Evolutionary conservation across 2,329 filamentous ascomycete species (phyloP).

Genomic region (Aspergillus terreus): DNA sequence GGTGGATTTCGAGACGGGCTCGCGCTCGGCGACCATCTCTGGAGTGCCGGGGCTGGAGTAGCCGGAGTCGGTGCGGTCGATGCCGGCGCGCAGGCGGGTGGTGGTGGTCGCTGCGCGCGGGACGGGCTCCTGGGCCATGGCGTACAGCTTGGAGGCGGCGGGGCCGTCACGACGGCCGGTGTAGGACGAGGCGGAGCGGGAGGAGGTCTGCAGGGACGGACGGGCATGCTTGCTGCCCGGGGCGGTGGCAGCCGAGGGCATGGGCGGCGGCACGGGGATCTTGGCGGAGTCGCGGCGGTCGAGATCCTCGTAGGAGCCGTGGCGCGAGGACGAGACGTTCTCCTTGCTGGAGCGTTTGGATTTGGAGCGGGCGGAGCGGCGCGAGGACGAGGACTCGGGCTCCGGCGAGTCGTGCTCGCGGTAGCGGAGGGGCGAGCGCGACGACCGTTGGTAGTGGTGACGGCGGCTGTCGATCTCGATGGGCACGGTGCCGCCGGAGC

Average conservation of each 20-base stretch:
- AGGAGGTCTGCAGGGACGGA: conserved; percentile 26
- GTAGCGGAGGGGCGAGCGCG: conserved; percentile 31
- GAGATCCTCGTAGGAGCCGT: conserved; percentile 28
- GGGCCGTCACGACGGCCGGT: conserved; percentile 28
- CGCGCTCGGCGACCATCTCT: conserved; percentile 30
- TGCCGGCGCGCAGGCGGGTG: conserved; percentile 20
- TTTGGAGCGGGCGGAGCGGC: conserved; percentile 27
- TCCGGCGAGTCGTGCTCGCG: conserved; percentile 29
- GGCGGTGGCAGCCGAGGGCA: conserved; percentile 35
- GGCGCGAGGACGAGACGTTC: conserved; percentile 26
- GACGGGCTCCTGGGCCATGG: conserved; percentile 24
- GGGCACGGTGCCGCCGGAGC: conserved; percentile 23
- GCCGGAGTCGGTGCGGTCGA: conserved; percentile 41
- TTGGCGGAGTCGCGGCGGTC: conserved; percentile 20
- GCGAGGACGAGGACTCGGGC: conserved; percentile 28
- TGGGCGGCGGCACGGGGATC: conserved; percentile 29
- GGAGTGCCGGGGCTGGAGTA: conserved; percentile 45
- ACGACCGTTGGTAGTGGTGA: conserved; percentile 22
- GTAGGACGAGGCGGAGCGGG: conserved; percentile 29
- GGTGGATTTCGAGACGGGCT: conserved; percentile 29
- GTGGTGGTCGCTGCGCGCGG: conserved; percentile 30
- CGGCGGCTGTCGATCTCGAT: conserved; percentile 21
- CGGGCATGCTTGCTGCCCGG: conserved; percentile 28
- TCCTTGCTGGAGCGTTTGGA: conserved; percentile 27
- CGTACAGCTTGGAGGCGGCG: conserved; percentile 21